Conservation (phyloP, 495 filamentous ascomycete species). For the Parathielavia appendiculata region DNA sequence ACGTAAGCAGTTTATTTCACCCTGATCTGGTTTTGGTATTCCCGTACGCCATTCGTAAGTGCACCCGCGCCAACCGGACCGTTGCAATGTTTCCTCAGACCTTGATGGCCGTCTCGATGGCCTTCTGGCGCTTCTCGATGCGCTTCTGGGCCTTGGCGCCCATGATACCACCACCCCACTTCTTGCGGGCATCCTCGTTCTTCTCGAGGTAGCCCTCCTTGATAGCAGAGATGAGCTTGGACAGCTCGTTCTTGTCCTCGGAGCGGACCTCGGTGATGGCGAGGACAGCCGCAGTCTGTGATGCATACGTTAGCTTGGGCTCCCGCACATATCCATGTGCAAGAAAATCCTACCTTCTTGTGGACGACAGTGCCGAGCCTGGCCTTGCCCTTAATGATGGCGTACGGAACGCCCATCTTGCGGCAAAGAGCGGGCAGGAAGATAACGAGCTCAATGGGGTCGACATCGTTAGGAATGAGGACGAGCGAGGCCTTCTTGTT, state of each 20-base stretch:
- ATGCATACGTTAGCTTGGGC: conserved; percentile 24
- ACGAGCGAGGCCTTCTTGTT: conserved; percentile 99
- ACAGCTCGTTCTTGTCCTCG: conserved; percentile 96
- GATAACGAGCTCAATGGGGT: conserved; percentile 98
- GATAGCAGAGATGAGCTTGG: conserved; percentile 91
- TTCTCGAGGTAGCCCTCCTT: conserved; percentile 98
- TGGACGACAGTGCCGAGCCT: conserved; percentile 97
- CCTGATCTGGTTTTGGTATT: conserved; percentile 38
- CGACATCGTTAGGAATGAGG: conserved; percentile 98
- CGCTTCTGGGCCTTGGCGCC: conserved; percentile 91
- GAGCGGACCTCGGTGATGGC: conserved; percentile 92
- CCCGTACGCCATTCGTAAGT: conserved; percentile 37
- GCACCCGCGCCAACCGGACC: conserved; percentile 27
- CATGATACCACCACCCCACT: conserved; percentile 99
- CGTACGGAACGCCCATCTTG: conserved; percentile 99
- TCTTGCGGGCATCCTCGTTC: conserved; percentile 84
- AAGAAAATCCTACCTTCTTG: conserved; percentile 75
- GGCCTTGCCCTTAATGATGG: conserved; percentile 99
- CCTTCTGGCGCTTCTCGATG: conserved; percentile 95
- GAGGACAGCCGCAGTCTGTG: conserved; percentile 91
- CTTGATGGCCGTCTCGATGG: conserved; percentile 87
- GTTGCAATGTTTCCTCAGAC: conserved; percentile 55
- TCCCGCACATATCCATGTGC: background rate
- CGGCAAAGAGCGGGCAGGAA: conserved; percentile 98
- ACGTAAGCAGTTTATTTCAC: conserved; percentile 35